These are phyloP conservation scores for Coemansia interrupta DNA, from an alignment of 192 early-diverging fungal genomes.

Conservation along the genomic window DNA sequence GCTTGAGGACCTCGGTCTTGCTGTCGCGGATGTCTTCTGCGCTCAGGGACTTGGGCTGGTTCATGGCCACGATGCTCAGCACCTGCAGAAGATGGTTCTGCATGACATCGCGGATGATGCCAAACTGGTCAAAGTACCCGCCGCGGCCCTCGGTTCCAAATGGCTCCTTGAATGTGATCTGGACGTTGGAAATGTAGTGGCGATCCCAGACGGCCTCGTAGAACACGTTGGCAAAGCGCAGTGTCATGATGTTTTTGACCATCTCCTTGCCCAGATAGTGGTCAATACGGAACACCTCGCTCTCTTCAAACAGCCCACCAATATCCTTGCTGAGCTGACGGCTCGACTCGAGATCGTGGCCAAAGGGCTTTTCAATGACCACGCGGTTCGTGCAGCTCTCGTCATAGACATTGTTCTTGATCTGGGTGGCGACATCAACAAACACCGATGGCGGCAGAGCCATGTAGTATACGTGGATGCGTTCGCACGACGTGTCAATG, in stretches of 20 bases:
- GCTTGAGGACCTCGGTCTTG: conserved; percentile 84
- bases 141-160: conserved; percentile 95
- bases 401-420: conserved; percentile 69
- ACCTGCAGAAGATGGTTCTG: conserved; percentile 93
- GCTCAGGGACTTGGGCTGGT: conserved; percentile 75
- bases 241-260: conserved; percentile 92
- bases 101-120: conserved; percentile 94
- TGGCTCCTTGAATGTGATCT: conserved; percentile 95
- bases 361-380: conserved; percentile 96
- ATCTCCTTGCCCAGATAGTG: conserved; percentile 98
- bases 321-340: conserved; percentile 65
- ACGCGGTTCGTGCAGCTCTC: conserved; percentile 67
- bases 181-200: conserved; percentile 79
- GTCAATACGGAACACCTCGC: conserved; percentile 95
- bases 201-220: conserved; percentile 89
- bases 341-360: conserved; percentile 78
- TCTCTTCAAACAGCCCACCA: conserved; percentile 72
- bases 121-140: conserved; percentile 97
- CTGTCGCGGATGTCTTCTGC: conserved; percentile 91
- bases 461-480: conserved; percentile 81
- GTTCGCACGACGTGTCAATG: conserved; percentile 16
- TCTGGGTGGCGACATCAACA: conserved; percentile 69
- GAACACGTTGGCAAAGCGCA: conserved; percentile 90
- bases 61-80: conserved; percentile 89
- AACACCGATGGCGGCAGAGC: conserved; percentile 92